Base-by-base conservation (phyloP, 2,329 filamentous ascomycete species). In the Xylariaceae sp. region DNA sequence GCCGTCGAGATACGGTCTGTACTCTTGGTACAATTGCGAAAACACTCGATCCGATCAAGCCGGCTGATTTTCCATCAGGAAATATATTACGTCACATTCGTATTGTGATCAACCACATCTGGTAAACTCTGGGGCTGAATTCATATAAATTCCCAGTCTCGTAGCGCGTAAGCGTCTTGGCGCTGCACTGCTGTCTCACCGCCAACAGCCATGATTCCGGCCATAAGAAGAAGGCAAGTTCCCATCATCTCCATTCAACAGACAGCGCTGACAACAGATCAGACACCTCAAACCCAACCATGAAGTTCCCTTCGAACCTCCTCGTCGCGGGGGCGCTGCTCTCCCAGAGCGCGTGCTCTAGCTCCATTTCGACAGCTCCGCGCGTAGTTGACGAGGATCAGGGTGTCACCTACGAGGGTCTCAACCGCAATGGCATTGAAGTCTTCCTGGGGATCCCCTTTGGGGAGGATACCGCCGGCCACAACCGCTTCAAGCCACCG, bases 401-500 rank as follows among this genome's bases (percentile, higher is more conserved):
- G n/a, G 59, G 58, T 30, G 63, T 78, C 44, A 74, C 67, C 0
- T 78, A 77, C 58, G 53, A 60, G n/a, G 76, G 77, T 9, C 58
- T 76, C 18, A 51, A 66, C 9, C 70, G 72, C 55, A 76, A 75
- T 54, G 72, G 68, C 19, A 67, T 78, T 36, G 76, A 80, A 49
- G 66, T 72, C 8, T 80, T 78, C 56, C 68, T 76, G 3, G 71
- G 70, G n/a, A 74, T 79, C 19, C 72, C 69, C 1, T 79, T 75
- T 45, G 76, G 72, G 4, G 61, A 75, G 47, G 75, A 77, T 55
- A 79, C 76, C 0, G 60, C 72, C 54, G 75, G 74, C 9, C 58
- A 61, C 22, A 71, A 75, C 46, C 69, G 76, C 45, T 79, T 79
- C 64, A 75, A 73, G 51, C 74, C 76, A 6, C 76, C 76, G 2